Conservation (phyloP, 306 rosid genomes). For the Potentilla sterilis region DNA sequence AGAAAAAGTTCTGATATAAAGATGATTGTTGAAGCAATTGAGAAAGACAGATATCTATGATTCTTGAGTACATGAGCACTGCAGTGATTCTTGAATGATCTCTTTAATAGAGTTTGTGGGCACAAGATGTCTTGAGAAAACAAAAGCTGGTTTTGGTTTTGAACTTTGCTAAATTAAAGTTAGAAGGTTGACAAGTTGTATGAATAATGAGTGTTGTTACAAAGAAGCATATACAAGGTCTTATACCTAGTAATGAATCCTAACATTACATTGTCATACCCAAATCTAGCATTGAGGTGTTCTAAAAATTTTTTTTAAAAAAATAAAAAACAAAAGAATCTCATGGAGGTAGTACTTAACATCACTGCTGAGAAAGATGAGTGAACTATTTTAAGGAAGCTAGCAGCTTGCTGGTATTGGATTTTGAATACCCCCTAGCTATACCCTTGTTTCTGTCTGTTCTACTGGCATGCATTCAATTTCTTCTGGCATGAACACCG, state of each 20-base stretch:
- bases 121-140: too few species aligned
- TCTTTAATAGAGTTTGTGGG: too few species aligned
- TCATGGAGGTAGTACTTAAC: neutral
- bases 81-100: too few species aligned
- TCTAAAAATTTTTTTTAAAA: too few species aligned
- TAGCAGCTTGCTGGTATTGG: conserved; percentile 7
- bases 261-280: neutral
- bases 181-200: neutral
- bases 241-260: neutral
- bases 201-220: neutral
- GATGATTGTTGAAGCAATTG: neutral
- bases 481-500: neutral
- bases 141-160: too few species aligned
- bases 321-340: neutral
- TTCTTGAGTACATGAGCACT: too few species aligned
- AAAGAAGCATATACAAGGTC: neutral
- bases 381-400: neutral
- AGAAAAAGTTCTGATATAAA: neutral
- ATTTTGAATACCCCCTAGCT: neutral
- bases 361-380: neutral
- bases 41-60: too few species aligned
- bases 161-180: too few species aligned
- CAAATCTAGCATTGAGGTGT: neutral
- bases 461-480: neutral
- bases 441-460: neutral